phyloP scores from a whole-genome alignment of 2,329 filamentous ascomycete species.

The Trichoderma endophyticum region DNA sequence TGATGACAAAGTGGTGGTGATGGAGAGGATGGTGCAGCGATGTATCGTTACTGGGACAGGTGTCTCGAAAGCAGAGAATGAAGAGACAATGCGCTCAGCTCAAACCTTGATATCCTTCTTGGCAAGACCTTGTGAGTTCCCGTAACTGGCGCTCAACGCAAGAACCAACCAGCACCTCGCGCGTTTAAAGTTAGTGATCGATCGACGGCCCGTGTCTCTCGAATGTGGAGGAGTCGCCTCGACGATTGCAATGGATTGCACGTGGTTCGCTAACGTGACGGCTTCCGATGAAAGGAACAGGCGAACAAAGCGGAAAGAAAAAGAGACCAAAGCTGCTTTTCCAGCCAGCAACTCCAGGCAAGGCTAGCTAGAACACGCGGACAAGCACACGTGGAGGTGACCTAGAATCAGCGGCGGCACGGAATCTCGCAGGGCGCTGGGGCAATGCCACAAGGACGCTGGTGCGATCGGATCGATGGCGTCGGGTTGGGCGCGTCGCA shows the following conservation, averaged over 20 bases:
- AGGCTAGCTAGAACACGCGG: not conserved
- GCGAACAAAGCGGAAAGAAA: not conserved
- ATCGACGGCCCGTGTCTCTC: not conserved
- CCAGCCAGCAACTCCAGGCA: not conserved
- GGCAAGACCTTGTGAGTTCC: slow-evolving; percentile 11
- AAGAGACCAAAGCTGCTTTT: not conserved
- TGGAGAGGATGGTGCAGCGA: slow-evolving; percentile 37
- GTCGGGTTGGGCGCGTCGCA: slow-evolving; percentile 13
- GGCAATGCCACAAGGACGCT: not conserved
- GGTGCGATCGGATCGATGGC: slow-evolving; percentile 14
- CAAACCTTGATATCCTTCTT: slow-evolving; percentile 30
- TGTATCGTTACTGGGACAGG: slow-evolving; percentile 34
- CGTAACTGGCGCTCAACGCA: not conserved
- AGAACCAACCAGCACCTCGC: slow-evolving; percentile 6
- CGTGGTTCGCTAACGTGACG: not conserved
- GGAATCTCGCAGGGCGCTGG: not conserved
- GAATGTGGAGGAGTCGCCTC: not conserved
- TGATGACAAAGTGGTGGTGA: slow-evolving; percentile 23
- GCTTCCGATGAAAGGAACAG: not conserved
- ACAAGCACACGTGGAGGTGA: not conserved
- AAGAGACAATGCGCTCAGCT: slow-evolving; percentile 38
- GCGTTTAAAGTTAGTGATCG: not conserved
- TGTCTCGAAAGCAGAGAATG: slow-evolving; percentile 38
- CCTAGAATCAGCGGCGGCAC: not conserved
- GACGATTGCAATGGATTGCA: not conserved